Evolutionary conservation across 129 eudicot genomes (phyloP), one percentile per base, ranked within the genome.

Genomic region (Artemisia tridentata): DNA sequence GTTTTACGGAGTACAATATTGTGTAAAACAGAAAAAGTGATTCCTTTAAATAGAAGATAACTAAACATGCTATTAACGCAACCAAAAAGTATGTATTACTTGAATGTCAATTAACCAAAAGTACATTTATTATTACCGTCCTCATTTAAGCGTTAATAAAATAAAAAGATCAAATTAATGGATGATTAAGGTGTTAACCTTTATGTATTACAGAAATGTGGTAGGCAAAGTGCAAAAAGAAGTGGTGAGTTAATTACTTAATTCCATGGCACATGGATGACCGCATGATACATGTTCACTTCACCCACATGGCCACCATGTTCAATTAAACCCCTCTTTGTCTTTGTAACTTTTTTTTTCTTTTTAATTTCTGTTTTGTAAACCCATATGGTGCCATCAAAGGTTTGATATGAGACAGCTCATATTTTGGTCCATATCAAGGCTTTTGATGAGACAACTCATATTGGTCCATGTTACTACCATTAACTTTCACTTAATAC

Each of bases 231-330:
- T 59, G 68, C 69, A 72, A 60, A 27, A 52, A 56, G 15, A 16
- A 8, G 7, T 62, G 14, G 51, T 38, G 47, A 47, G 49, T 72
- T 48, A 50, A n/a, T n/a, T n/a, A n/a, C n/a, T n/a, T n/a, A n/a
- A 29, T 48, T 68, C 56, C 45, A 43, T 72, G 65, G 82, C 92
- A 86, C 92, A 86, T 86, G 92, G 88, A 82, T 80, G 81, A 78
- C 64, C 86, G 85, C 95, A 88, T 84, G 95, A 80, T 78, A 60
- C 75, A 82, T 75, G 81, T 82, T 82, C 79, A 78, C 64, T 14
- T 31, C 78, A 73, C 69, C 75, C 95, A 88, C 95, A 84, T 88
- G 95, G 88, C 87, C 63, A 78, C 90, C 95, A 85, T 84, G 85
- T 85, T 88, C 90, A 71, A 62, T 67, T 78, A 63, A 79, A 81